Base-by-base conservation (phyloP, 2,329 filamentous ascomycete genomes). In the Lachnellula hyalina region DNA sequence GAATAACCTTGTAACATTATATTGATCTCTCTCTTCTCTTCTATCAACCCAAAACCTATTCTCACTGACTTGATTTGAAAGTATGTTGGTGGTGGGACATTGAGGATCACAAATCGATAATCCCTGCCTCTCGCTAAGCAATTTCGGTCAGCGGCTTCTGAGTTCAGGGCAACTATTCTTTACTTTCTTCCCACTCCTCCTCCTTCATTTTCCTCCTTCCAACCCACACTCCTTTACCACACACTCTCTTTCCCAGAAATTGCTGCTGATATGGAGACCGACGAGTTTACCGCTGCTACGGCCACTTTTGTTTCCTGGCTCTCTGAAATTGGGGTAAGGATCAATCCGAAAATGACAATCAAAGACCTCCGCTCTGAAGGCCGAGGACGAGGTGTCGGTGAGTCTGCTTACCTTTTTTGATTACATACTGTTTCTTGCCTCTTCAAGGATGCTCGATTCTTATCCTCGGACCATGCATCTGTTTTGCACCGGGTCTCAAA, bases 331-430 rank as follows among this genome's bases (percentile, higher is more conserved):
- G 78, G 79, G 41, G 78, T 82, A 48, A 74, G 72, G 35, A 73
- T 86, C 59, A 85, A 74, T 61, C 68, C 75, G 36, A 85, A 84
- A 62, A 79, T 87, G 58, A 67, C 72, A 57, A 67, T 87, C 28
- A 74, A 74, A 49, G 83, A 87, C 71, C 68, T 86, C 54, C 75
- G 83, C 65, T 69, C 72, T 51, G 71, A 72, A 59, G 75, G 77
- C 67, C 77, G 79, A 64, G 84, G 84, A 54, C 74, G 84, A 73
- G 84, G 83, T 63, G 77, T 87, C 63, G 76, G 84, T 86, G 78
- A 69, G 80, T 75, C 60, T 56, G 34, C 48, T 42, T 32, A 28
- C 23, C 15, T n/a, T 23, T 28, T 32, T 32, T 32, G 23, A 32
- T 32, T 23, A 17, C 15, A 21, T 11, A 28, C 6, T 21, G 8